Evolutionary conservation across 306 rosid species (phyloP), one percentile per base, ranked within the genome.

Genomic region (Geum urbanum): DNA sequence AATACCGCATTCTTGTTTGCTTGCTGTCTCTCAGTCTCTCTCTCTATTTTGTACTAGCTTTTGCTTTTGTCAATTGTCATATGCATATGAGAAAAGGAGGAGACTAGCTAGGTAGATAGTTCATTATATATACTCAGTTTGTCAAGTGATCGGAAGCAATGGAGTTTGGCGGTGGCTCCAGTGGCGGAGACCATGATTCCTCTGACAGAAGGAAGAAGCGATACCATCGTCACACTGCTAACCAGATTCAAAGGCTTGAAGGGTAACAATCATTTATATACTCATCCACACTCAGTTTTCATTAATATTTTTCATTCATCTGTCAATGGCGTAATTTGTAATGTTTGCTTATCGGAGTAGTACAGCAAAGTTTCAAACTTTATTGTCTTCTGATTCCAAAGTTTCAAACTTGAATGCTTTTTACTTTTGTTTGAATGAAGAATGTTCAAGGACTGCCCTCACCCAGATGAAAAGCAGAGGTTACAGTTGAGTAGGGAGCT

Each of bases 401-500:
- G 47, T 18, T 62, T 40, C 67, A 62, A 27, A 5, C 65, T 60
- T 35, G 8, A 61, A 7, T 24, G 22, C 20, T 35, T 27, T 27
- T 27, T 1, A 27, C 2, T 27, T 2, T 2, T 56, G 51, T n/a
- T 16, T 18, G 18, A 45, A 43, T 77, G 84, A 73, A 91, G 98
- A 12, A 74, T 88, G 92, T 94, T 90, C 84, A 90, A 88, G 76
- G 98, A 94, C 56, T 90, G 97, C 75, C 94, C 94, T 15, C 98
- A 94, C 76, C 98, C 98, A 16, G 98, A 94, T 78, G 98, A 94
- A 74, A 94, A 94, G 72, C 98, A 94, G 64, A 81, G 98, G 70
- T 16, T 85, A 63, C 96, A 85, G 77, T 77, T 94, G 48, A 90
- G 98, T 76, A 85, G 98, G 54, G 98, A 94, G 62, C 66, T 94